Evolutionary conservation across 805 yeast species (phyloP).

Genomic region (Nakazawaea sp.): DNA sequence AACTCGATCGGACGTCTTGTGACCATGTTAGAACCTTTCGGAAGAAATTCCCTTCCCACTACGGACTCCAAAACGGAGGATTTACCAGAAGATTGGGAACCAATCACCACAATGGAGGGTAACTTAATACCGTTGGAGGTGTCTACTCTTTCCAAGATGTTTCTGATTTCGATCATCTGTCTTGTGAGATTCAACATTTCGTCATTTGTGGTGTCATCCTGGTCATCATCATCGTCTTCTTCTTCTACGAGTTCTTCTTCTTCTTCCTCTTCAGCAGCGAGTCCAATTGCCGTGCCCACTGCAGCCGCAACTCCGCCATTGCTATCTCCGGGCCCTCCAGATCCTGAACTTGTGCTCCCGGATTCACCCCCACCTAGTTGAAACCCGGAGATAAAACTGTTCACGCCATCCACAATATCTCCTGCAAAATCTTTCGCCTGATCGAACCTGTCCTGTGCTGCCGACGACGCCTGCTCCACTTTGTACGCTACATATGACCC

Average conservation of each 20-base stretch:
- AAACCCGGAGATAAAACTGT: slow-evolving; percentile 33
- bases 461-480: slow-evolving; percentile 76
- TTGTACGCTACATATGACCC: slow-evolving; percentile 90
- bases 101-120: slow-evolving; percentile 94
- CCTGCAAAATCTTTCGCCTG: slow-evolving; percentile 58
- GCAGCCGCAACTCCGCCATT: slow-evolving; percentile 44
- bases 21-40: slow-evolving; percentile 97
- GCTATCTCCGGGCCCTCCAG: slow-evolving; percentile 21
- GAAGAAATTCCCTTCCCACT: slow-evolving; percentile 96
- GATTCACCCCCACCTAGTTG: slow-evolving; percentile 18
- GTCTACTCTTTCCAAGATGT: slow-evolving; percentile 69
- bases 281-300: slow-evolving; percentile 41
- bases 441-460: slow-evolving; percentile 59
- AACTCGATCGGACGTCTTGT: slow-evolving; percentile 96
- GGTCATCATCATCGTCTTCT: slow-evolving; percentile 37
- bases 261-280: slow-evolving; percentile 33
- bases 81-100: slow-evolving; percentile 96
- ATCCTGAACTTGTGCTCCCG: slow-evolving; percentile 19
- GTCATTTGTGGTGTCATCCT: slow-evolving; percentile 54
- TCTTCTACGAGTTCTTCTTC: slow-evolving; percentile 35
- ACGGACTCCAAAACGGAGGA: slow-evolving; percentile 93
- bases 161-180: slow-evolving; percentile 94
- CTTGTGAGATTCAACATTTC: slow-evolving; percentile 86
- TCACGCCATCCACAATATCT: slow-evolving; percentile 40
- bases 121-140: slow-evolving; percentile 67